Percentiles rank a stretch among this genome's conserved stretches.
Evolutionary conservation across 1,284 basidiomycete genomes (phyloP).

Genomic region (Albatrellus sp.): DNA sequence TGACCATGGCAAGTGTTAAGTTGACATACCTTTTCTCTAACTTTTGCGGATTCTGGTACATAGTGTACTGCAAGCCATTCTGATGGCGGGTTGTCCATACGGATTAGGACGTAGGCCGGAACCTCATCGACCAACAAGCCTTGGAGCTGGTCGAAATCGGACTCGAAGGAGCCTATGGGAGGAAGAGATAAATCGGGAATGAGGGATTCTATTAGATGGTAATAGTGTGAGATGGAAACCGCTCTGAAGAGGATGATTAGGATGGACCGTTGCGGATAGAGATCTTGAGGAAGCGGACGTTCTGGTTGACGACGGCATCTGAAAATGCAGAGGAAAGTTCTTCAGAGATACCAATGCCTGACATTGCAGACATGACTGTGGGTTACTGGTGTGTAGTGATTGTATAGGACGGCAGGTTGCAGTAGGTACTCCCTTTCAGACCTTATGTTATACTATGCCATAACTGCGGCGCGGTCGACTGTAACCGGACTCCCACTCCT

Average conservation of each 20-base stretch:
- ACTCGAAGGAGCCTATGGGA: conserved; percentile 34
- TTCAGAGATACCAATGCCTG: conserved; percentile 17
- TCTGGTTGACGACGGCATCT: conserved; percentile 34
- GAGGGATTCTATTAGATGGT: conserved; percentile 41
- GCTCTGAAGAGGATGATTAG: conserved; percentile 12
- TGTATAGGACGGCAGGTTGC: background rate
- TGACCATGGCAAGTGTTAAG: background rate
- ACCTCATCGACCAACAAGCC: conserved; percentile 41
- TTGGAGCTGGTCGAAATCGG: conserved; percentile 49
- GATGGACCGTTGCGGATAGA: conserved; percentile 57
- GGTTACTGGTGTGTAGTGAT: background rate
- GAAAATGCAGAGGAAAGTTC: conserved; percentile 35
- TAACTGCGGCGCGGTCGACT: too few relatives aligned
- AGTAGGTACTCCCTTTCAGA: too few relatives aligned
- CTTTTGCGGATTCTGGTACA: conserved; percentile 63
- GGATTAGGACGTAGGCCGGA: conserved; percentile 65
- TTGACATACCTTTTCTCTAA: conserved; percentile 60
- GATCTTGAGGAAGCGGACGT: conserved; percentile 61
- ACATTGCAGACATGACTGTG: conserved; percentile 50
- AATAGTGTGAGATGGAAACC: conserved; percentile 14
- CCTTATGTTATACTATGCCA: too few relatives aligned
- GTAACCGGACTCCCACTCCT: too few relatives aligned
- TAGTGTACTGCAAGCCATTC: conserved; percentile 67
- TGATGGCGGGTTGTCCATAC: conserved; percentile 41
- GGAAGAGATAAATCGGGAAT: conserved; percentile 40